Conservation (phyloP, 2,329 filamentous ascomycete genomes). For the Aspergillus aculeatinus region DNA sequence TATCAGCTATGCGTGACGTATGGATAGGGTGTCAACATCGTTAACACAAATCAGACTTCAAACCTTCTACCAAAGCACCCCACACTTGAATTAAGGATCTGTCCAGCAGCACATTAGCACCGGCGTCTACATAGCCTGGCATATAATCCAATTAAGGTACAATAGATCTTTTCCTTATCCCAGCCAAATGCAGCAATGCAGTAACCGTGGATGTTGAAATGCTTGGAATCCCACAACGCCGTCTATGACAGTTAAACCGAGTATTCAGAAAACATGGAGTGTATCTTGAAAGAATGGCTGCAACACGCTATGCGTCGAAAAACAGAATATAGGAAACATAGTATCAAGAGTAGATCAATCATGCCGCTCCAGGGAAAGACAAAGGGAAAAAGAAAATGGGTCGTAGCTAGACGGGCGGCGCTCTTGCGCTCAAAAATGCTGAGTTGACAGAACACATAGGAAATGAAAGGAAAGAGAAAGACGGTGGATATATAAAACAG, state of each 20-base stretch:
- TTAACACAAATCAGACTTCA: not conserved
- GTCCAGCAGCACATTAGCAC: not conserved
- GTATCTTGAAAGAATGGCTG: slow-evolving; percentile 9
- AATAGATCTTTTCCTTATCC: not conserved
- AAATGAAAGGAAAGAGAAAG: not conserved
- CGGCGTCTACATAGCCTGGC: not conserved
- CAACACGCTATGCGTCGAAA: slow-evolving; percentile 18
- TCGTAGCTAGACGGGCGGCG: slow-evolving; percentile 4
- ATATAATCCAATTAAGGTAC: not conserved
- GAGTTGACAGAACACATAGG: not conserved
- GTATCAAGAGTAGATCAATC: not conserved
- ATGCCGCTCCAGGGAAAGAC: slow-evolving; percentile 1
- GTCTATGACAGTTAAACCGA: slow-evolving; percentile 16
- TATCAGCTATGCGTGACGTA: too few relatives aligned
- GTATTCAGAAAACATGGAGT: slow-evolving; percentile 7
- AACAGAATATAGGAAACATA: slow-evolving; percentile 6
- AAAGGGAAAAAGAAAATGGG: not conserved
- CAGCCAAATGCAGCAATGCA: slow-evolving; percentile 1
- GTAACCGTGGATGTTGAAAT: slow-evolving; percentile 5
- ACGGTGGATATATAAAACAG: not conserved
- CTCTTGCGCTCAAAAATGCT: not conserved
- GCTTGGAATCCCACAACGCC: slow-evolving; percentile 17
- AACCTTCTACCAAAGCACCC: not conserved
- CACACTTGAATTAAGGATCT: not conserved
- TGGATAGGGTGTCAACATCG: not conserved